Evolutionary conservation across 192 early-diverging fungal genomes (phyloP), one percentile per base, ranked within the genome.

Genomic region (Coemansia sp.): DNA sequence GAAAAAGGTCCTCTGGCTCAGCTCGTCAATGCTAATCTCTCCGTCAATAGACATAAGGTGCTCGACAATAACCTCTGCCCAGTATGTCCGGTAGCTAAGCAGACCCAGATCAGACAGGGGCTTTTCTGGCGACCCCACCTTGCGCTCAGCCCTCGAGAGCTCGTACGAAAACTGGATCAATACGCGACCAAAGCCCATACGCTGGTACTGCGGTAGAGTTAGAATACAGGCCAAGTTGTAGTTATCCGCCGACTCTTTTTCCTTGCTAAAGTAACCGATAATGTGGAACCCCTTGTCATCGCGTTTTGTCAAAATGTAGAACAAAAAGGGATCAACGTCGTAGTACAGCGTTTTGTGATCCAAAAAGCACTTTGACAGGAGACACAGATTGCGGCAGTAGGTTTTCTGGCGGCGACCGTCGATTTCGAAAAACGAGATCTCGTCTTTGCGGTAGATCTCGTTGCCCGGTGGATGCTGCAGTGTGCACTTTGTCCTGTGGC

Each of bases 311-410:
- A 99, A 89, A 47, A 94, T 85, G 67, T 99, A 99, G 70, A 95
- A 99, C 61, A 98, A 55, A 70, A 99, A 99, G 6, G 95, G 95
- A 51, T 99, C 97, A 11, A 98, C 95, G 61, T 99, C 95, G 67
- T 95, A 99, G 67, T 93, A 97, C 14, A 99, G 81, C 13, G 95
- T 97, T 66, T 99, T 99, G 85, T 99, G 97, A 78, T 99, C 97
- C 62, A 99, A 74, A 67, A 99, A 98, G 47, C 94, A 80, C 57
- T 99, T 99, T 19, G 95, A 96, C 25, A 99, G 67, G 40, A 99
- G 71, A 68, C 93, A 98, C 17, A 99, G 80, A 66, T 99, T 99
- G 24, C 95, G 83, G 78, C 95, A 98, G 67, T 94, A 99, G 14
- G 78, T 80, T 49, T 91, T 89, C 64, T 98, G 93, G 60, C 93